Conservation (phyloP, 305 asterid species). For the Fraxinus nigra region DNA sequence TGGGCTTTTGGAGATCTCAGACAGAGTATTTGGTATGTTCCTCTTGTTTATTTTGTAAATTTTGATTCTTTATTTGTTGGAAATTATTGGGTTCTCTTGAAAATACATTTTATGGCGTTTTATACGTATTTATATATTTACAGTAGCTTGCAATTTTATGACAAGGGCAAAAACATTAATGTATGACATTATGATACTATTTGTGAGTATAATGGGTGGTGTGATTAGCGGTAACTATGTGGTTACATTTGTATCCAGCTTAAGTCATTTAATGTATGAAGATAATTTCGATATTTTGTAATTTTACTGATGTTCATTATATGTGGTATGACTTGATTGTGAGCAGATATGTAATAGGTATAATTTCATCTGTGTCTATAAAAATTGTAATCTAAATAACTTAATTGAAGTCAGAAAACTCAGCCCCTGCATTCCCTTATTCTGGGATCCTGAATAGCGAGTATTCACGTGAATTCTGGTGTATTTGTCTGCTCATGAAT, state of each 20-base stretch:
- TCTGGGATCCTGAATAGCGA: neutral
- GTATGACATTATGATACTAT: neutral
- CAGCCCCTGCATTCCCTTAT: neutral
- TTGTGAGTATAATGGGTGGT: neutral
- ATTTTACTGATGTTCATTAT: neutral
- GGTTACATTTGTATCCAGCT: neutral
- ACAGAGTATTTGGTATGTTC: slow-evolving; percentile 73
- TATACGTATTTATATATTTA: neutral
- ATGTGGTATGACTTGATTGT: neutral
- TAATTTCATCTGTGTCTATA: neutral
- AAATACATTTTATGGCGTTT: neutral
- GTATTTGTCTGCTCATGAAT: neutral
- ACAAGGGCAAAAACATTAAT: neutral
- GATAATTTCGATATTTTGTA: neutral
- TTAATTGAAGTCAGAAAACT: neutral
- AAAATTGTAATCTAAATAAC: neutral
- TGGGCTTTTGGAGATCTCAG: slow-evolving; percentile 70
- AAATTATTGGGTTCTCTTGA: slow-evolving; percentile 4
- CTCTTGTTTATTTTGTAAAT: slow-evolving; percentile 8
- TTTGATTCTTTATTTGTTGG: slow-evolving; percentile 5
- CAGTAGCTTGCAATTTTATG: neutral
- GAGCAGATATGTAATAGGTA: neutral
- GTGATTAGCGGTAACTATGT: neutral
- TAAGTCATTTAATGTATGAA: neutral
- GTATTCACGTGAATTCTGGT: neutral